Base-by-base conservation (phyloP, 2,329 filamentous ascomycete genomes). In the Teratosphaeriaceae sp. region DNA sequence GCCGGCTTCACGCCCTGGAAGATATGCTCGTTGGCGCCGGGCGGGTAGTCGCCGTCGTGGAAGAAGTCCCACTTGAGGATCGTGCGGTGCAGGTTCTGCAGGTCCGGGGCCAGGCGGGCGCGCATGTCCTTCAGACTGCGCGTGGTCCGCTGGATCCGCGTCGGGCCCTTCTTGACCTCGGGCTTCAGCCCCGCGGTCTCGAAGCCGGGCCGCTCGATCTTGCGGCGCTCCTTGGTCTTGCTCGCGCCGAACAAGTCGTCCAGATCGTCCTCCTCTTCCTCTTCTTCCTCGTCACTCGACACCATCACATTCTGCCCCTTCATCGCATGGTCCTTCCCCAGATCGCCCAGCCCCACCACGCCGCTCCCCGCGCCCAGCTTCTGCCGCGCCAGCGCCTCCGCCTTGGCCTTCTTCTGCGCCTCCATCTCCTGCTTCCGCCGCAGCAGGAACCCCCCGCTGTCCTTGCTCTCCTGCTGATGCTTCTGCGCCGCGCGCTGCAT, bases 31-130 rank as follows among this genome's bases (percentile, higher is more conserved):
- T 79, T 82, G 5, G 75, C 74, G 44, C 74, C 77, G 0, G 92
- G 89, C 5, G 92, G 92, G 46, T 89, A 85, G 57, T 89, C 87
- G 21, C 88, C 88, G 35, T 80, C 72, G 57, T 95, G 85, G 64
- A 96, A 98, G 52, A 94, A 94, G 52, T 98, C 86, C 92, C 92
- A 98, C 43, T 84, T 78, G 2, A 98, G 77, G 39, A 98, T 88
- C 15, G 83, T 83, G 55, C 85, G 82, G 61, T 97, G 92, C 22
- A 98, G 69, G 13, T 79, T 74, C 27, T 88, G 84, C 67, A 98
- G 84, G 52, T 94, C 87, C 6, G 94, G 92, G 23, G 89, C 85
- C 46, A 98, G 74, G 49, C 92, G 84, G 50, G 92, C 90, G 54
- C 90, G 84, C 80, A 96, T 90, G 65, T 98, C 92, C 65, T 94